These are phyloP conservation scores for Globisporangium recalcitrans DNA, from an alignment of 352 stramenopile genomes.

Conservation along the genomic window DNA sequence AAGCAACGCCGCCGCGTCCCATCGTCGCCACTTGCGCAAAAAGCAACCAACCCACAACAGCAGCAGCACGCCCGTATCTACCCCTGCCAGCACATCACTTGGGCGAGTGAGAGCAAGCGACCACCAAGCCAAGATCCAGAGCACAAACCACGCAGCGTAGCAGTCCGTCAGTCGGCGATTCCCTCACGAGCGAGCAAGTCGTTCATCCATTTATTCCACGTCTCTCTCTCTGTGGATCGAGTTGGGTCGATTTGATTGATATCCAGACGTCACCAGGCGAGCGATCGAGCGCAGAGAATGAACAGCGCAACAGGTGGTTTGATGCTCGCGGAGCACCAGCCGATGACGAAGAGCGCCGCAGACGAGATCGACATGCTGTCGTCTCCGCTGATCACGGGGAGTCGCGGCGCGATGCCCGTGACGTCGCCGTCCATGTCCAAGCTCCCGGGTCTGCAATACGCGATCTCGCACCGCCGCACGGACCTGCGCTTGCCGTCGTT, in stretches of 20 bases:
- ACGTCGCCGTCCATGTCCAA: slow-evolving; percentile 42
- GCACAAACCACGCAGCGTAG: not conserved
- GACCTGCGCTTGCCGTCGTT: slow-evolving; percentile 55
- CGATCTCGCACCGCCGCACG: slow-evolving; percentile 39
- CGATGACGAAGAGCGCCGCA: not conserved
- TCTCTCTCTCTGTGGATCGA: not conserved
- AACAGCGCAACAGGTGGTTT: slow-evolving; percentile 8
- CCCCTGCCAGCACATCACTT: not conserved
- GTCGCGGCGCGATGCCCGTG: slow-evolving; percentile 21
- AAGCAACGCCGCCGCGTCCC: slow-evolving; percentile 1
- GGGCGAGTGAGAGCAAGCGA: not conserved
- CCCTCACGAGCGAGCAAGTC: not conserved
- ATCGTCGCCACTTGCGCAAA: slow-evolving; percentile 4
- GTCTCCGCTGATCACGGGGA: slow-evolving; percentile 38
- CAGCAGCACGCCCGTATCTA: not conserved
- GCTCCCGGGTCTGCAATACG: slow-evolving; percentile 60
- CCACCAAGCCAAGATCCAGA: not conserved
- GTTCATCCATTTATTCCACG: not conserved
- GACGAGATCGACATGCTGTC: slow-evolving; percentile 16
- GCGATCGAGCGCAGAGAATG: slow-evolving; percentile 5
- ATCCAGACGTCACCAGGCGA: not conserved
- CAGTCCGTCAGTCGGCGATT: not conserved
- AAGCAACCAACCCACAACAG: not conserved
- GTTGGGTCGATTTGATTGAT: not conserved
- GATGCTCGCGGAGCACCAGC: slow-evolving; percentile 1